Evolutionary conservation across 352 stramenopile genomes (phyloP).

Genomic region (Globisporangium mamillatum): DNA sequence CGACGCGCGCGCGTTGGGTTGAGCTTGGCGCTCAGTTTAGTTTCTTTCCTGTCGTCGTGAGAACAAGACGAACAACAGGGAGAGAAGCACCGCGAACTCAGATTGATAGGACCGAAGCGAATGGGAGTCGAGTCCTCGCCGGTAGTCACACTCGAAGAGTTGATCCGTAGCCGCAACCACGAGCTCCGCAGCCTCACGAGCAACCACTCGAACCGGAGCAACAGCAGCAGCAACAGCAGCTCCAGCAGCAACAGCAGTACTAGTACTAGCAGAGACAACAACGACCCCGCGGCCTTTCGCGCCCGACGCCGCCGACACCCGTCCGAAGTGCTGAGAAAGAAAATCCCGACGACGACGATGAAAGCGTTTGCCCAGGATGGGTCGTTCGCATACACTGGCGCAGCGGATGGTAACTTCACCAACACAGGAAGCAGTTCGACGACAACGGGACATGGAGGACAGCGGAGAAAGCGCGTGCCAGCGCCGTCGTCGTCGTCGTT

Average conservation of each 20-base stretch:
- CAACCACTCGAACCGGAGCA: constrained; percentile 7
- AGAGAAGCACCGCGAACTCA: background rate
- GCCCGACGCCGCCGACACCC: constrained; percentile 7
- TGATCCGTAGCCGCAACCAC: constrained; percentile 4
- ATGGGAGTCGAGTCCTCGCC: constrained; percentile 12
- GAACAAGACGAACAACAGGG: background rate
- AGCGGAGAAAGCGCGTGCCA: constrained; percentile 15
- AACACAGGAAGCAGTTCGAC: background rate
- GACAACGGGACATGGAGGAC: background rate
- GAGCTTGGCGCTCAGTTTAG: background rate
- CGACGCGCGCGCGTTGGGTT: too few species aligned
- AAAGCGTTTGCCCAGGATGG: constrained; percentile 15
- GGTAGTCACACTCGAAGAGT: constrained; percentile 1
- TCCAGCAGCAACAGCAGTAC: background rate
- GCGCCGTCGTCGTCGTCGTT: constrained; percentile 10
- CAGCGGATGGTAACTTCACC: background rate
- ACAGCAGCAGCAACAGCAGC: constrained; percentile 5
- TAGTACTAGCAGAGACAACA: background rate
- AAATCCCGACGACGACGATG: background rate
- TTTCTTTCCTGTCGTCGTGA: constrained; percentile 2
- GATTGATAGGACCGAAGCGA: background rate
- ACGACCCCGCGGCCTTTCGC: constrained; percentile 1
- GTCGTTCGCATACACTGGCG: constrained; percentile 14
- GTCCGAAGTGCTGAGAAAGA: constrained; percentile 12
- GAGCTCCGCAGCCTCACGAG: constrained; percentile 2